Evolutionary conservation across 164 flowering plant genomes (phyloP), one percentile per base, ranked within the genome.

Genomic region (Vitis cinerea): DNA sequence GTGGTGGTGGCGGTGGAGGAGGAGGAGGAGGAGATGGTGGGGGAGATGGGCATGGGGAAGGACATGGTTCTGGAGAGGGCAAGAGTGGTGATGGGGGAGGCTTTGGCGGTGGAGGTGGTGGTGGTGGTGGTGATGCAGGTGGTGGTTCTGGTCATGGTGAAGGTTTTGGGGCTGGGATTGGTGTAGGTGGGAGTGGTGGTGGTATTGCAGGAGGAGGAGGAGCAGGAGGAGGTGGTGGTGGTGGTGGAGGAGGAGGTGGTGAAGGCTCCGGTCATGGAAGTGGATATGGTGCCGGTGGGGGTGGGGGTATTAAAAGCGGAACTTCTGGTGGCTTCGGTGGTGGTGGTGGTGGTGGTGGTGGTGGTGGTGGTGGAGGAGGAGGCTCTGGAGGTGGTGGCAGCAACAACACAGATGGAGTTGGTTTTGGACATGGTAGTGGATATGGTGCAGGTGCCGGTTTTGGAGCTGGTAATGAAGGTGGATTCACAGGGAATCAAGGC

Each of bases 61-160:
- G 44, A 37, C 7, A 37, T 37, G 44, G 44, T 37, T 37, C 4
- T 37, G 44, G 44, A 37, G 44, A 0, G 44, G 44, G 27, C 27
- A 37, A 3, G 44, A 37, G 44, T 37, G 44, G 44, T 37, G 44
- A 0, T 6, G 44, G 44, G 7, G 44, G 44, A 37, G 44, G 44
- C 44, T 37, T 37, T 37, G 44, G 44, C 44, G 44, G 44, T 31
- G 54, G 16, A n/a, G 17, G 47, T 16, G 14, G 30, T 0, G 81
- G 30, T 0, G 81, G 81, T 1, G n/a, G 37, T n/a, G 59, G 50
- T 8, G 58, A 58, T 16, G 60, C 61, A 14, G 71, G 75, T 6
- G 14, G 30, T 0, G 81, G 81, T 1, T 70, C 67, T 17, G 75
- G 74, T 12, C 54, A 14, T n/a, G 77, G 80, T 1, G 1, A 4